Base-by-base conservation (phyloP, 352 stramenopile species). In the Globisporangium emineosum region DNA sequence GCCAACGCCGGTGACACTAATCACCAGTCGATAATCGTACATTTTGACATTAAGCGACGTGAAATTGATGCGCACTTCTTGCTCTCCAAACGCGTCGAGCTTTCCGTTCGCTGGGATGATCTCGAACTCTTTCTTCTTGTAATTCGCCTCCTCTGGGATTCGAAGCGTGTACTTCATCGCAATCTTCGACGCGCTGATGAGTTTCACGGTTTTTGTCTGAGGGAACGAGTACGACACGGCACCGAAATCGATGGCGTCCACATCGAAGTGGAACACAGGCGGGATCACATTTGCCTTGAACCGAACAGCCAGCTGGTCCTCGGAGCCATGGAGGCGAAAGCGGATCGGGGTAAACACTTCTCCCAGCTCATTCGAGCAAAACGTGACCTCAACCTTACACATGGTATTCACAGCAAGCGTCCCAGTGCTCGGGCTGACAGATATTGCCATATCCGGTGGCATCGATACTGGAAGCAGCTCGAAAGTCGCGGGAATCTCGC, bases 101-200 rank as follows among this genome's bases (percentile, higher is more conserved):
- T 74, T 85, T 2, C 93, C 94, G 5, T 71, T 60, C 0, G 69
- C 68, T 3, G 96, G 96, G 37, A 71, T 62, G n/a, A 98, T 58
- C 53, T 86, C 76, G 30, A 98, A 89, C 72, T 98, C 96, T 55
- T 91, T 90, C 60, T 96, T 83, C 49, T 88, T 91, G 71, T 94
- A 97, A 51, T 80, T 85, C 2, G 87, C 89, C 62, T 98, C 95
- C 65, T 98, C 90, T 1, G 94, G 93, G 35, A 98, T 92, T 10
- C 81, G 77, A 13, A 98, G 78, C 9, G 71, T 78, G 68, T 94
- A 98, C 21, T 84, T 79, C 77, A 98, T 96, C 10, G 88, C 74
- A 45, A 98, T 98, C 27, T 97, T 96, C 12, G 90, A 98, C 9
- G 96, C 96, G 69, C 98, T 98, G 52, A 92, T 76, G 10, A 98